Base-by-base conservation (phyloP, 192 early-diverging fungal species). In the Backusella circina region DNA sequence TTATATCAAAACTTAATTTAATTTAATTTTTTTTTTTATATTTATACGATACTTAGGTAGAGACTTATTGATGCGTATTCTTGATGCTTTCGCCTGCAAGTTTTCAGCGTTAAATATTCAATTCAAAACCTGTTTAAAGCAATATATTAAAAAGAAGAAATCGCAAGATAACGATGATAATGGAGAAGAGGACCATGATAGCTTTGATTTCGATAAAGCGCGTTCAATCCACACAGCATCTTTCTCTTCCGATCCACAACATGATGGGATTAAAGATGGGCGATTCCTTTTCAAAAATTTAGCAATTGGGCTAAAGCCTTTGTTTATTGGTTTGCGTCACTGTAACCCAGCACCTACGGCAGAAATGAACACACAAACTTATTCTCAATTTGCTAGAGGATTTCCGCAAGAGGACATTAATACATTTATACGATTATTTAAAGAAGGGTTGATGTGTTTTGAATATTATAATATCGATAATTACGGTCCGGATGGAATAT, bases 251-350 rank as follows among this genome's bases (percentile, higher is more conserved):
- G 82, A 87, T 51, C 74, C 82, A 12, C 84, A 88, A 13, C 83
- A 85, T 7, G 94, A 96, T 84, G 80, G 88, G 8, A 82, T 94
- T 5, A 94, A 94, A 83, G 94, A 99, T 80, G 91, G 92, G 64
- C 86, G 96, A 31, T 91, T 96, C 79, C 77, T 97, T 69, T 91
- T 99, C 79, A 96, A 93, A 79, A 96, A 91, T 71, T 77, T 99
- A 65, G 92, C 97, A n/a, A 88, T 89, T 57, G 96, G 95, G 28
- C 81, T 96, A 70, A 97, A 96, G 74, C 91, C 91, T 31, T 88
- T 95, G 30, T 84, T 97, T 16, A 84, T 89, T 65, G 88, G 90
- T 37, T 85, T 99, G 3, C 86, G 91, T 65, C 86, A 85, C 70
- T 90, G 89, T 74, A 93, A 95, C 82, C 93, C 90, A 18, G 82